Conservation (phyloP, 495 filamentous ascomycete species). For the Penicillium turbatum region DNA sequence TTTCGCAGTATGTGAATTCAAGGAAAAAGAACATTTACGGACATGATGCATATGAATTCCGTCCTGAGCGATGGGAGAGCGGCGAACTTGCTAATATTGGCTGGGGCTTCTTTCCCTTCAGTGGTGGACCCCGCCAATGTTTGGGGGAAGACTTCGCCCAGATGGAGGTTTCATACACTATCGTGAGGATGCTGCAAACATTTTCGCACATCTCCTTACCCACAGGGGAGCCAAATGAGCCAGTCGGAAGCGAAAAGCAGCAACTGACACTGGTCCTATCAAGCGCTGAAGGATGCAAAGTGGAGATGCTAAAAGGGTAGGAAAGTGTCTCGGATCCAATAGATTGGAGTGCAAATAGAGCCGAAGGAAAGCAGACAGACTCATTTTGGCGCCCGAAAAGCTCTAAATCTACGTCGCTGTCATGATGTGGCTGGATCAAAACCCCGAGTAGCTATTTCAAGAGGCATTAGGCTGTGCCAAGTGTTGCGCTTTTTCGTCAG, state of each 20-base stretch:
- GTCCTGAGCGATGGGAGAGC: conserved; percentile 53
- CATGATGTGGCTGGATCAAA: too few species aligned
- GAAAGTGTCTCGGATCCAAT: too few species aligned
- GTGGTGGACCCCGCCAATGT: conserved; percentile 51
- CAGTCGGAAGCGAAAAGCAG: conserved; percentile 27
- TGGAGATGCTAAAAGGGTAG: conserved; percentile 4
- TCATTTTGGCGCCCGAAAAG: too few species aligned
- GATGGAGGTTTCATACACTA: conserved; percentile 35
- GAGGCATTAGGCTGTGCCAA: too few species aligned
- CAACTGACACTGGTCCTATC: conserved; percentile 26
- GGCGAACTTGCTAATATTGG: conserved; percentile 25
- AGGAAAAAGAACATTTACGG: conserved; percentile 50
- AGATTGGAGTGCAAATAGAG: too few species aligned
- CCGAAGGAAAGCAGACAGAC: neutral
- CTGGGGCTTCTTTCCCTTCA: conserved; percentile 52
- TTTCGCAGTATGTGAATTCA: conserved; percentile 32
- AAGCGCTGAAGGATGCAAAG: conserved; percentile 30
- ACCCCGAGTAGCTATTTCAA: too few species aligned
- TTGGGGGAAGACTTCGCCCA: conserved; percentile 45
- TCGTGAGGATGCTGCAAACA: conserved; percentile 32
- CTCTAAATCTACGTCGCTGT: too few species aligned
- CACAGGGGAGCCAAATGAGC: conserved; percentile 8
- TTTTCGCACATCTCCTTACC: conserved; percentile 30
- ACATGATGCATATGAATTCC: conserved; percentile 46
- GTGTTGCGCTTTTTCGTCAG: too few species aligned